phyloP scores from a whole-genome alignment of 192 early-diverging fungal genomes.

The Coemansia nantahalensis region DNA sequence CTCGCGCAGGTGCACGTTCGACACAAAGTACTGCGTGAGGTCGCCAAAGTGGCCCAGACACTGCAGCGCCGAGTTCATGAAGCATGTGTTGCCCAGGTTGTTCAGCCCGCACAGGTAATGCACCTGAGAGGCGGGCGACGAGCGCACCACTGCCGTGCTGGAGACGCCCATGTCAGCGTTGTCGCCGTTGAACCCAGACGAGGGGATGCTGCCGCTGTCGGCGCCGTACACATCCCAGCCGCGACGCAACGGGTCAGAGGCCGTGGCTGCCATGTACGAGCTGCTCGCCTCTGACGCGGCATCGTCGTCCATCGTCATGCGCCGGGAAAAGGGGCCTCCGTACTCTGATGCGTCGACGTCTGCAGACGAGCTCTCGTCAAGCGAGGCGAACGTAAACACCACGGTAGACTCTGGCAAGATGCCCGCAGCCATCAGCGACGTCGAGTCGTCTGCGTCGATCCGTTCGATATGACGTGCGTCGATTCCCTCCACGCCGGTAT shows the following conservation, averaged over 20 bases:
- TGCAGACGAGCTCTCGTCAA: not conserved
- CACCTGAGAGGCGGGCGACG: constrained; percentile 2
- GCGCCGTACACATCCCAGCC: constrained; percentile 4
- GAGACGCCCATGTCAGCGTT: not conserved
- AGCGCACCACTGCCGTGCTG: not conserved
- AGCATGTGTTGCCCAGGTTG: constrained; percentile 91
- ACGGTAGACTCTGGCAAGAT: constrained; percentile 23
- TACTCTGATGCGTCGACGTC: too few relatives aligned
- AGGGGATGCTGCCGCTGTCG: constrained; percentile 8
- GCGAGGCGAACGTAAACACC: not conserved
- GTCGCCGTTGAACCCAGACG: not conserved
- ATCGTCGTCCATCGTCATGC: not conserved
- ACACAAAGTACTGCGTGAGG: constrained; percentile 64
- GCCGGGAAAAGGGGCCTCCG: not conserved
- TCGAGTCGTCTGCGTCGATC: constrained; percentile 3
- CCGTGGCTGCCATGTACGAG: not conserved
- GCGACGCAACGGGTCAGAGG: not conserved
- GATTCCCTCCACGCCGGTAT: not conserved
- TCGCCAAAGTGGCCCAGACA: constrained; percentile 76
- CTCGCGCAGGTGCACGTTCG: constrained; percentile 57
- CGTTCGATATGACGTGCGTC: not conserved
- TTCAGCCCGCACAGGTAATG: constrained; percentile 65
- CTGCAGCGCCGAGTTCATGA: constrained; percentile 90
- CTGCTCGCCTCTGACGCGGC: not conserved
- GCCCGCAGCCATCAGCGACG: constrained; percentile 11